A percentile compares a stretch with the other conserved stretches of the same genome.
These are phyloP conservation scores for Boletellus emodensis DNA, from an alignment of 768 basidiomycete species.

Conservation along the genomic window DNA sequence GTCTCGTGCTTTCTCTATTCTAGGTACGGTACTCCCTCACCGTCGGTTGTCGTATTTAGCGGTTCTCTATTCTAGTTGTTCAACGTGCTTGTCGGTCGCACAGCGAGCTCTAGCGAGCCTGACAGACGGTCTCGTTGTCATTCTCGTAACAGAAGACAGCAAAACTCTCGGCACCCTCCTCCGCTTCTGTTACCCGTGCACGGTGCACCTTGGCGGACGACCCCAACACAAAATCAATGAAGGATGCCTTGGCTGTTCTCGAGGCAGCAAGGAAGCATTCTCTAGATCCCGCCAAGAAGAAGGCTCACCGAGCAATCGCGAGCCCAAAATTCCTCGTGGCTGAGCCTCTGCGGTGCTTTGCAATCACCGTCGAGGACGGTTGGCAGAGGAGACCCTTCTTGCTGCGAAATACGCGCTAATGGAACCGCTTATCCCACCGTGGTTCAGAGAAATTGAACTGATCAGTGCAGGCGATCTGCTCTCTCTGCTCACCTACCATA, in stretches of 20 bases:
- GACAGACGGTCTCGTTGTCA: no score
- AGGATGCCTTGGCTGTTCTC: slow-evolving; percentile 8
- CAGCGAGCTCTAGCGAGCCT: no score
- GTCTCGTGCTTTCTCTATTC: no score
- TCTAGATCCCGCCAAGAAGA: slow-evolving; percentile 12
- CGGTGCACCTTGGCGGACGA: no score
- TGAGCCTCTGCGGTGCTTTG: slow-evolving; percentile 30
- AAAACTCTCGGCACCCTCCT: slow-evolving; percentile 12
- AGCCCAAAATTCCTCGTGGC: slow-evolving; percentile 13
- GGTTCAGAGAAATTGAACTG: slow-evolving; percentile 25
- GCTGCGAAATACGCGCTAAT: slow-evolving; percentile 29
- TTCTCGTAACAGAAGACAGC: no score
- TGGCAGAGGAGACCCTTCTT: slow-evolving; percentile 19
- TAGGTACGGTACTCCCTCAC: no score
- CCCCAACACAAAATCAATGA: slow-evolving; percentile 7
- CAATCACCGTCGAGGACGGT: slow-evolving; percentile 26
- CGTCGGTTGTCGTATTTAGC: no score
- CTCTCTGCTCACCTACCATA: slow-evolving; percentile 20
- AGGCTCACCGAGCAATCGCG: slow-evolving; percentile 16
- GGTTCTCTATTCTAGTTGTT: no score
- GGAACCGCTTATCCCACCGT: slow-evolving; percentile 17
- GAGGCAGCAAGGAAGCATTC: slow-evolving; percentile 15
- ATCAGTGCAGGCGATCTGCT: slow-evolving; percentile 27
- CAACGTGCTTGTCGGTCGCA: no score
- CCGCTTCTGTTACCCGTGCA: slow-evolving; percentile 22